Evolutionary conservation across 129 eudicot genomes (phyloP).

Genomic region (Pulicaria dysenterica): DNA sequence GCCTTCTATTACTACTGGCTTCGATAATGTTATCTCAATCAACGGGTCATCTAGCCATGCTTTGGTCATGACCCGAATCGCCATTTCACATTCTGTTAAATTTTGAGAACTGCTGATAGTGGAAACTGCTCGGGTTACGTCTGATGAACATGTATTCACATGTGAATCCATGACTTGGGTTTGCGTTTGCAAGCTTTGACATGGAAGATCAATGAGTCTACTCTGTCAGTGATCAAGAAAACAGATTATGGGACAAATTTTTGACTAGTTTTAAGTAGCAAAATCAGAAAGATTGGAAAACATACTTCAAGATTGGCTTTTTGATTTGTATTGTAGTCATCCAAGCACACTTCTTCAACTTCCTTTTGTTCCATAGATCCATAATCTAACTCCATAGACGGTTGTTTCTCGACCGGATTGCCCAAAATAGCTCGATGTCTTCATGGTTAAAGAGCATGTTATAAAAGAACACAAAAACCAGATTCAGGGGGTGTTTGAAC

Average conservation of each 20-base stretch:
- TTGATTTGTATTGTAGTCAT: conserved; percentile 36
- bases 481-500: background rate
- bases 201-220: conserved; percentile 37
- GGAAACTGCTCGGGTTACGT: conserved; percentile 45
- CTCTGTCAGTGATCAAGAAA: conserved; percentile 47
- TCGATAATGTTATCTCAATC: conserved; percentile 41
- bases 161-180: conserved; percentile 17
- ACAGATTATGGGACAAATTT: conserved; percentile 11
- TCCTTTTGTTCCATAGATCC: conserved; percentile 38
- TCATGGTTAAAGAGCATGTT: conserved; percentile 8
- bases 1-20: conserved; percentile 59
- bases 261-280: background rate
- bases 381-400: conserved; percentile 40
- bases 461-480: background rate
- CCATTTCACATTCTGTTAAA: conserved; percentile 64
- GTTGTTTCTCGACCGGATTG: conserved; percentile 33
- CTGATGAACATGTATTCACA: conserved; percentile 31
- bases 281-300: conserved; percentile 18
- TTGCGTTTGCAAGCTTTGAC: conserved; percentile 46
- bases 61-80: conserved; percentile 60
- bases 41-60: conserved; percentile 58
- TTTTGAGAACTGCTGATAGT: conserved; percentile 52
- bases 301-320: conserved; percentile 41
- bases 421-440: conserved; percentile 68
- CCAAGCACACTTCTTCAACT: conserved; percentile 29